Percentiles rank a stretch among this genome's conserved stretches.
These are phyloP conservation scores for Carpinus viminea DNA, from an alignment of 306 rosid genomes.

Conservation along the genomic window DNA sequence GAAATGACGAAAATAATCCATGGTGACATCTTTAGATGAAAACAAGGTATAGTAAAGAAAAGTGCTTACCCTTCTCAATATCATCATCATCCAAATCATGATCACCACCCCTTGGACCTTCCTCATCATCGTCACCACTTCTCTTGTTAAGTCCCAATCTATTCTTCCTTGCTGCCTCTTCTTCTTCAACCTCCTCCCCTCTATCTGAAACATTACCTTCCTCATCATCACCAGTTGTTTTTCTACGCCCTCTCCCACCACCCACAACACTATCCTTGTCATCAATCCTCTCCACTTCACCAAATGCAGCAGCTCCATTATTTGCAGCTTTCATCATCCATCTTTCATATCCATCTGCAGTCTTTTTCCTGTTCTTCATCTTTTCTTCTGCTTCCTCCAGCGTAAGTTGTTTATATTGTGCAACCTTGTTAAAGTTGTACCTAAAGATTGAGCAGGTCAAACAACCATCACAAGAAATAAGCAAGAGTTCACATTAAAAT, in stretches of 20 bases:
- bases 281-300: slow-evolving; percentile 68
- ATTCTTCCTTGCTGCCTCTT: slow-evolving; percentile 70
- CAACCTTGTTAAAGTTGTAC: slow-evolving; percentile 95
- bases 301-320: slow-evolving; percentile 83
- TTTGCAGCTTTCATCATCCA: slow-evolving; percentile 99
- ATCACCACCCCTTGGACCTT: slow-evolving; percentile 75
- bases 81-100: slow-evolving; percentile 83
- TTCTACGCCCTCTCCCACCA: slow-evolving; percentile 65
- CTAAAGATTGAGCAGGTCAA: slow-evolving; percentile 43
- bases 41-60: slow-evolving; percentile 16
- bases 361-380: slow-evolving; percentile 89
- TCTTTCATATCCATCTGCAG: slow-evolving; percentile 97
- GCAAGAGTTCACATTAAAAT: background rate
- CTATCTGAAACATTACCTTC: slow-evolving; percentile 85
- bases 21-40: background rate
- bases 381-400: slow-evolving; percentile 99
- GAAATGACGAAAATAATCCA: slow-evolving; percentile 15
- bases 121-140: slow-evolving; percentile 77
- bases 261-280: slow-evolving; percentile 65
- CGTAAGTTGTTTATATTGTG: slow-evolving; percentile 90
- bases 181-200: slow-evolving; percentile 94
- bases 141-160: slow-evolving; percentile 70
- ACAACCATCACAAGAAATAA: background rate
- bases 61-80: slow-evolving; percentile 72
- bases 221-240: slow-evolving; percentile 54